phyloP scores from a whole-genome alignment of 441 rosid species.

The Adansonia madagascariensis region DNA sequence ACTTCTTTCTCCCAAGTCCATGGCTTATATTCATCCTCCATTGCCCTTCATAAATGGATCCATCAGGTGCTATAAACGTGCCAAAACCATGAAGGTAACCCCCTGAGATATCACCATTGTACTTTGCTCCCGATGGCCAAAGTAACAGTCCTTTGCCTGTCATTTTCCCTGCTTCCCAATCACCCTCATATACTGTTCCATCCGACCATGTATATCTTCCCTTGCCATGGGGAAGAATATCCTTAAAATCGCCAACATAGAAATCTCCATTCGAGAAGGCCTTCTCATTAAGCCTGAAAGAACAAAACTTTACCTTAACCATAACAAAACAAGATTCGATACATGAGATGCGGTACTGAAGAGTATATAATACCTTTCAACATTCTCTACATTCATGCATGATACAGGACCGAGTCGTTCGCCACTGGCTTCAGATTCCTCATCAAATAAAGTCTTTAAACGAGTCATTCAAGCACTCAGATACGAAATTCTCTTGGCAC shows the following conservation, averaged over 20 bases:
- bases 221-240: conserved; percentile 69
- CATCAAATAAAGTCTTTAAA: conserved; percentile 25
- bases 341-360: not conserved
- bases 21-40: conserved; percentile 92
- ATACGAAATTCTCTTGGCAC: not conserved
- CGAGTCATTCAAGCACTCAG: conserved; percentile 22
- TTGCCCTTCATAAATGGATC: conserved; percentile 70
- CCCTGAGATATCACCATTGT: conserved; percentile 89
- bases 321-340: not conserved
- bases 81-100: conserved; percentile 88
- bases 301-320: conserved; percentile 10
- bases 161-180: conserved; percentile 91
- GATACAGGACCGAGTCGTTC: conserved; percentile 27
- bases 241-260: conserved; percentile 63
- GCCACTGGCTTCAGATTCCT: conserved; percentile 10
- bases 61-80: conserved; percentile 54
- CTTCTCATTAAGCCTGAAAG: conserved; percentile 54
- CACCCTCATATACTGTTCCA: conserved; percentile 78
- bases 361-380: conserved; percentile 42
- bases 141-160: conserved; percentile 70
- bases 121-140: conserved; percentile 81
- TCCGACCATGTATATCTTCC: conserved; percentile 80
- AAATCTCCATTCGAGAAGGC: conserved; percentile 70
- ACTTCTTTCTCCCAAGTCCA: conserved; percentile 79
- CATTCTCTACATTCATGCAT: conserved; percentile 37